Conservation (phyloP, 2,329 filamentous ascomycete genomes). For the Fusarium sambucinum region DNA sequence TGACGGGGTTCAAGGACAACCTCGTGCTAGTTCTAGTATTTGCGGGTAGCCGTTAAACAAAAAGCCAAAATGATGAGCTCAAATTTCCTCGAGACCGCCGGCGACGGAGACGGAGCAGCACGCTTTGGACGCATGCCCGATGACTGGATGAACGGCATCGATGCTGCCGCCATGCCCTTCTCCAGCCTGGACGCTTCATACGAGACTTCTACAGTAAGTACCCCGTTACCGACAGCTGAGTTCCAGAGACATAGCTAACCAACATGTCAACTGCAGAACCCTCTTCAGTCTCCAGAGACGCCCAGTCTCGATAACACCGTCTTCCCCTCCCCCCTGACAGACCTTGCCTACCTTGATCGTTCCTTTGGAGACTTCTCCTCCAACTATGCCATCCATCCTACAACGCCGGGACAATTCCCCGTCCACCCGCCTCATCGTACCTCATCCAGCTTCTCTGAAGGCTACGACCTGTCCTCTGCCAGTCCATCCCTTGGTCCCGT, state of each 20-base stretch:
- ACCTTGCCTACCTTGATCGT: constrained; percentile 44
- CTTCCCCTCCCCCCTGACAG: constrained; percentile 42
- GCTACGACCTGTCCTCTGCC: constrained; percentile 37
- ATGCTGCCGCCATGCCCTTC: constrained; percentile 39
- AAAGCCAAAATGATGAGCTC: constrained; percentile 44
- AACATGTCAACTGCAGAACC: constrained; percentile 23
- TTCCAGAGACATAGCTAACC: constrained; percentile 1
- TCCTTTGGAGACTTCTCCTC: constrained; percentile 43
- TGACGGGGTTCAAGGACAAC: constrained; percentile 44
- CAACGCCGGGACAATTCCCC: constrained; percentile 39
- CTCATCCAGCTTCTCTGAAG: constrained; percentile 36
- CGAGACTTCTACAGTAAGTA: constrained; percentile 43
- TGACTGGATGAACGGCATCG: constrained; percentile 42
- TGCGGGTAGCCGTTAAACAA: constrained; percentile 41
- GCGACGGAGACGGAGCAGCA: constrained; percentile 29
- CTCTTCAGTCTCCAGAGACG: constrained; percentile 43
- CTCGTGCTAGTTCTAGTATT: constrained; percentile 46
- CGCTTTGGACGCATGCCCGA: constrained; percentile 29
- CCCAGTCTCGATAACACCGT: constrained; percentile 44
- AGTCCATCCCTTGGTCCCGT: constrained; percentile 34
- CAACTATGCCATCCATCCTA: constrained; percentile 32
- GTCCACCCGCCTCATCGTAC: constrained; percentile 33
- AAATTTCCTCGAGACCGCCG: constrained; percentile 39
- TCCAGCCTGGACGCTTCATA: constrained; percentile 35
- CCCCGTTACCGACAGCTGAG: neutral